These are phyloP conservation scores for Artemisia princeps DNA, from an alignment of 140 eudicot species.

Conservation along the genomic window DNA sequence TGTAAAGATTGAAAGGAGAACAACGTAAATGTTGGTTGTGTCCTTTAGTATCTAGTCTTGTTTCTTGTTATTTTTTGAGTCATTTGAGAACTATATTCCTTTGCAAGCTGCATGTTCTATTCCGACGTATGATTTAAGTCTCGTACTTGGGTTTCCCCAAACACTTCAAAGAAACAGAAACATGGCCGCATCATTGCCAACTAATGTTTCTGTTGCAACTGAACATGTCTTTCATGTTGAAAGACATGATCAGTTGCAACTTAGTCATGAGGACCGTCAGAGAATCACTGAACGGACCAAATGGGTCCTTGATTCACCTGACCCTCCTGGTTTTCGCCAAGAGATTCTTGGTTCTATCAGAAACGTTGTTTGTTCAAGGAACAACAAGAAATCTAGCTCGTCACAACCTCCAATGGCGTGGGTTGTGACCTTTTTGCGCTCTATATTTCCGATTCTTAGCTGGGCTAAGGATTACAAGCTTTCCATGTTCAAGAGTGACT, in stretches of 20 bases:
- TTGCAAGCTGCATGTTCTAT: slow-evolving; percentile 16
- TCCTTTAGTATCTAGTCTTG: slow-evolving; percentile 28
- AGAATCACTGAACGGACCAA: slow-evolving; percentile 40
- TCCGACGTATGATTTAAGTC: slow-evolving; percentile 24
- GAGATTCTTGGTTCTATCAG: slow-evolving; percentile 26
- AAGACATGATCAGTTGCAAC: slow-evolving; percentile 27
- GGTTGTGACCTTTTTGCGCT: slow-evolving; percentile 28
- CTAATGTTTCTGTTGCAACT: slow-evolving; percentile 20
- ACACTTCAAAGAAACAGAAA: slow-evolving; percentile 42
- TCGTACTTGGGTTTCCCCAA: slow-evolving; percentile 34
- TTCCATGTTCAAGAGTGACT: slow-evolving; percentile 49
- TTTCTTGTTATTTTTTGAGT: slow-evolving; percentile 2
- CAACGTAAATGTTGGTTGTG: slow-evolving; percentile 29
- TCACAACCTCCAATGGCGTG: slow-evolving; percentile 29
- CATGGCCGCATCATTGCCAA: slow-evolving; percentile 30
- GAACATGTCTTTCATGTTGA: slow-evolving; percentile 34
- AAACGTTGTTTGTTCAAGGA: slow-evolving; percentile 19
- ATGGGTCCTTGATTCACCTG: slow-evolving; percentile 60
- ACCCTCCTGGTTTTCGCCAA: slow-evolving; percentile 44
- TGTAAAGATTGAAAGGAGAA: slow-evolving; percentile 25
- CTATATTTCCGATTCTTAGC: slow-evolving; percentile 44
- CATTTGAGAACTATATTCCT: slow-evolving; percentile 19
- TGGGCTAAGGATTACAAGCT: slow-evolving; percentile 50
- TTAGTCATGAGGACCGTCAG: slow-evolving; percentile 33
- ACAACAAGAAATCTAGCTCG: slow-evolving; percentile 23